Evolutionary conservation across 2,329 filamentous ascomycete genomes (phyloP), one percentile per base, ranked within the genome.

Genomic region (Neopestalotiopsis sp.): DNA sequence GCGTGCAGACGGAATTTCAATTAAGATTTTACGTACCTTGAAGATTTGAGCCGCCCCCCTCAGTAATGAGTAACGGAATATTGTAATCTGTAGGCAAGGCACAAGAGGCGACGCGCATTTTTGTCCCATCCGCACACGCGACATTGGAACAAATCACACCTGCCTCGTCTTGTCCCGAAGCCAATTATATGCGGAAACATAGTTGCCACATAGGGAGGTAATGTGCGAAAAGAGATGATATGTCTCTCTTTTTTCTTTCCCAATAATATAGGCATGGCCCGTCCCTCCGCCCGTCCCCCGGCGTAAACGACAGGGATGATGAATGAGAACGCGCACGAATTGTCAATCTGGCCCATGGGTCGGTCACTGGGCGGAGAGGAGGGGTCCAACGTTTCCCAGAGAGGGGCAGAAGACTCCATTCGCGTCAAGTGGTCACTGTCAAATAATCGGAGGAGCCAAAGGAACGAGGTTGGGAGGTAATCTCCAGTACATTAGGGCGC

Each of bases 241-340:
- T 64, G 38, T 69, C 62, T 66, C 38, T 65, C 42, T n/a, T 66
- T 49, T 42, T 45, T 30, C 34, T n/a, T 10, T 28, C 12, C 20
- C 62, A 20, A 17, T 65, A 20, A 38, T 38, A 38, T 38, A 38
- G 60, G 4, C 38, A 30, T 61, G 30, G n/a, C 59, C 59, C 59
- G 59, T 61, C 59, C 20, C 24, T 28, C 24, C 49, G 63, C 14
- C 17, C 24, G 30, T 60, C 34, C 28, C 24, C 67, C 67, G 67
- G 68, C 58, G 49, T 59, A 69, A n/a, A 62, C 3, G 30, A 42
- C 52, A 59, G 32, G 28, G 40, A 63, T 63, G 38, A 49, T 66
- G 66, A 69, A 57, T 62, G 67, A 34, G 58, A 56, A 14, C 40
- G 45, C 52, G 42, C 66, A 52, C 45, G 17, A 52, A 52, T n/a